Evolutionary conservation across 441 rosid genomes (phyloP).

Genomic region (Pelargonium australe): DNA sequence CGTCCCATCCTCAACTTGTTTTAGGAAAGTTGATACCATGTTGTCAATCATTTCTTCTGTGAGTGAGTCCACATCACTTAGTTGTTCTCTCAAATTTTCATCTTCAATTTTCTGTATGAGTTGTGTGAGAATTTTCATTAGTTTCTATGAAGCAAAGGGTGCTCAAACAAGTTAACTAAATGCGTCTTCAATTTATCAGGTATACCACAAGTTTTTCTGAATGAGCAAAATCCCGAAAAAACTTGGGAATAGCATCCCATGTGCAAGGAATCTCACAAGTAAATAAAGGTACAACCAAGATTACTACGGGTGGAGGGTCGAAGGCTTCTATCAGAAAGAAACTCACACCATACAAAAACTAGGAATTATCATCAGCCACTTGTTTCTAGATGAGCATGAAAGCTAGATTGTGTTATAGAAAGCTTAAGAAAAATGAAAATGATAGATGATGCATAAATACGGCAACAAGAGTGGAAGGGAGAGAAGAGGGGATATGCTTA

Average conservation of each 20-base stretch:
- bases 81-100: conserved; percentile 49
- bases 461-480: not conserved
- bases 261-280: too few relatives aligned
- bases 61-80: conserved; percentile 41
- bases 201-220: too few relatives aligned
- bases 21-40: conserved; percentile 47
- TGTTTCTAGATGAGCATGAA: too few relatives aligned
- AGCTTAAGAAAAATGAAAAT: not conserved
- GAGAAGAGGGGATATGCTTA: conserved; percentile 6
- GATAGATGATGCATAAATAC: not conserved
- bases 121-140: conserved; percentile 10
- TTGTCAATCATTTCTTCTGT: conserved; percentile 64
- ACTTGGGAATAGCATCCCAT: too few relatives aligned
- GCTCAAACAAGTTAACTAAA: not conserved
- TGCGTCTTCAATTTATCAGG: too few relatives aligned
- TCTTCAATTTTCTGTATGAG: conserved; percentile 56
- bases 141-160: not conserved
- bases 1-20: conserved; percentile 60
- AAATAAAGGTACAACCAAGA: too few relatives aligned
- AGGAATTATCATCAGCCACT: too few relatives aligned
- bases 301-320: too few relatives aligned
- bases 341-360: too few relatives aligned
- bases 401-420: too few relatives aligned
- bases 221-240: too few relatives aligned
- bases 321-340: too few relatives aligned